phyloP scores from a whole-genome alignment of 352 stramenopile species.

The Pythium plurisporium region DNA sequence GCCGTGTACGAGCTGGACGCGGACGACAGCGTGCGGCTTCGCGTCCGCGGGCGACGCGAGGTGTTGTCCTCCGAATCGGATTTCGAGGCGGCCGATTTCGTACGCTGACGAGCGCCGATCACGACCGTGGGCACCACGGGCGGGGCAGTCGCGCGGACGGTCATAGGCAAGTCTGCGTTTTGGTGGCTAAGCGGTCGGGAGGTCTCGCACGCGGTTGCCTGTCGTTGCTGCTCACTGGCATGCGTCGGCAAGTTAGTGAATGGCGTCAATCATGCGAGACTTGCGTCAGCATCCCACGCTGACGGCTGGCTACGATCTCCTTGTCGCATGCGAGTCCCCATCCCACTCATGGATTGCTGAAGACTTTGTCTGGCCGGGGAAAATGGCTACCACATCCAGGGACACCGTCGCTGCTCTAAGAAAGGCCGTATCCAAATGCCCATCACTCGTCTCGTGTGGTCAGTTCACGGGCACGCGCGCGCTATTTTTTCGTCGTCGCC shows the following conservation, averaged over 20 bases:
- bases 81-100: slow-evolving; percentile 16
- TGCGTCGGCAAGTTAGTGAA: not conserved
- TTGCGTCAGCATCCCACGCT: not conserved
- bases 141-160: slow-evolving; percentile 1
- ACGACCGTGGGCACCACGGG: slow-evolving; percentile 8
- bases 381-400: no score
- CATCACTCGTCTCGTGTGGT: not conserved
- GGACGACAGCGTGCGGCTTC: slow-evolving; percentile 19
- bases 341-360: slow-evolving; percentile 1
- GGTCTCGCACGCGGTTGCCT: not conserved
- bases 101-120: slow-evolving; percentile 8
- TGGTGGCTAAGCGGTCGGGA: not conserved
- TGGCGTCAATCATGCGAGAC: not conserved
- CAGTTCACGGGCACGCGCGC: no score
- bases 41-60: not conserved
- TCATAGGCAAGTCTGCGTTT: not conserved
- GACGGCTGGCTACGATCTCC: no score
- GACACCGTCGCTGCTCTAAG: slow-evolving; percentile 3
- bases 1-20: slow-evolving; percentile 17
- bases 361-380: no score
- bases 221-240: not conserved
- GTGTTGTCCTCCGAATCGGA: slow-evolving; percentile 2
- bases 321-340: not conserved
- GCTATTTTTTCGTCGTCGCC: not conserved
- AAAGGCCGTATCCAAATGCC: not conserved